Evolutionary conservation across 23 red algal genomes (phyloP).

Genomic region (Gracilaria gracilis): DNA sequence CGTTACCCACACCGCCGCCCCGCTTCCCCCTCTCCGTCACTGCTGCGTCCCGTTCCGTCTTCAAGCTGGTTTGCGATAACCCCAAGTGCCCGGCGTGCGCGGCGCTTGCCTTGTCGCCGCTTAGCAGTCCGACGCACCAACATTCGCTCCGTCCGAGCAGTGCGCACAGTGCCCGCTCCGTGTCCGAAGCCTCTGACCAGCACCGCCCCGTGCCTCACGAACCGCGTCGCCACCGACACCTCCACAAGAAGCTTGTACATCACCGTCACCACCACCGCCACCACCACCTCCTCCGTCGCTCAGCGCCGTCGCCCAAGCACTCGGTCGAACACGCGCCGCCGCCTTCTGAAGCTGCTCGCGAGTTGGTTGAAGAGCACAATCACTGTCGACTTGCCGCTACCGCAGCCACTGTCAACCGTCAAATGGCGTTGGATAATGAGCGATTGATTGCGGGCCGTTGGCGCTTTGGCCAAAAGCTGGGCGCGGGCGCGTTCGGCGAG

Average conservation of each 20-base stretch:
- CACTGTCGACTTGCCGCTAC: too few species aligned
- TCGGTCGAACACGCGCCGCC: too few species aligned
- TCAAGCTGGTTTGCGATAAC: conserved; percentile 38
- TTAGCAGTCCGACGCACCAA: conserved; percentile 26
- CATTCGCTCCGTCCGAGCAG: not conserved
- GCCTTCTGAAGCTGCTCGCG: too few species aligned
- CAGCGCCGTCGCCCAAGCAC: too few species aligned
- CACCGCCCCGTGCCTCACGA: not conserved
- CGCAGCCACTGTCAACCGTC: not conserved
- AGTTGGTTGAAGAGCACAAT: too few species aligned
- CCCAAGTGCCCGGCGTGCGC: conserved; percentile 25
- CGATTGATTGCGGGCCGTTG: conserved; percentile 35
- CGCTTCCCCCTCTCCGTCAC: not conserved
- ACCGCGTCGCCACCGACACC: not conserved
- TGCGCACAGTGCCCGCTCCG: conserved; percentile 1
- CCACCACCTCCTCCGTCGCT: not conserved
- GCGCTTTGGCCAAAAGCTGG: conserved; percentile 44
- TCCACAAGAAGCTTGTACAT: not conserved
- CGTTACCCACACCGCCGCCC: not conserved
- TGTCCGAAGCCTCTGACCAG: not conserved
- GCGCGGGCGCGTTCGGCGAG: conserved; percentile 67
- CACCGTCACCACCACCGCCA: not conserved
- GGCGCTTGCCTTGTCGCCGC: conserved; percentile 8
- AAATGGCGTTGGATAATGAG: conserved; percentile 41
- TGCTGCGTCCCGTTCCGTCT: not conserved